Conservation (phyloP, 306 rosid genomes). For the Prunus armeniaca region DNA sequence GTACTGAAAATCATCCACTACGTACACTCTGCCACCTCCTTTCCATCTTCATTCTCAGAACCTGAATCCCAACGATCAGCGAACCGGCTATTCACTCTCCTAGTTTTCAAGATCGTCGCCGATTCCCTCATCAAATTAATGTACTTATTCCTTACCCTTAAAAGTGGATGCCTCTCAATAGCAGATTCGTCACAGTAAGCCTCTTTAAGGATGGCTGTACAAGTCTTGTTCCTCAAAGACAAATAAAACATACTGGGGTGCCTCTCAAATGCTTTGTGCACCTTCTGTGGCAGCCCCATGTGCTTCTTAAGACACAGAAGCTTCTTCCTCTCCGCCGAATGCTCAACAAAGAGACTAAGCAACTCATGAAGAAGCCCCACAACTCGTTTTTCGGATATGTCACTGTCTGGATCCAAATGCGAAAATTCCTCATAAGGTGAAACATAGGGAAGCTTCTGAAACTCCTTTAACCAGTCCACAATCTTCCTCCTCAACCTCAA, state of each 20-base stretch:
- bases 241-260: slow-evolving; percentile 79
- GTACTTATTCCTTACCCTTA: slow-evolving; percentile 66
- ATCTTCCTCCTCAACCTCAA: slow-evolving; percentile 79
- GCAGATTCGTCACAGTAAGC: slow-evolving; percentile 50
- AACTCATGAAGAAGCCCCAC: slow-evolving; percentile 83
- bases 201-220: slow-evolving; percentile 81
- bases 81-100: slow-evolving; percentile 47
- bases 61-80: slow-evolving; percentile 36
- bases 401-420: slow-evolving; percentile 52
- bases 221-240: slow-evolving; percentile 70
- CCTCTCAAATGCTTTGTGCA: slow-evolving; percentile 83
- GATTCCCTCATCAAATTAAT: slow-evolving; percentile 68
- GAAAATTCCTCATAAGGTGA: slow-evolving; percentile 76
- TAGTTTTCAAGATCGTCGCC: slow-evolving; percentile 44
- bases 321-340: slow-evolving; percentile 81
- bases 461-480: slow-evolving; percentile 62
- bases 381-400: slow-evolving; percentile 70
- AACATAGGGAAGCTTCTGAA: slow-evolving; percentile 79
- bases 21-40: slow-evolving; percentile 18
- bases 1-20: no score
- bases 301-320: slow-evolving; percentile 72
- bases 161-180: slow-evolving; percentile 64
- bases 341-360: slow-evolving; percentile 75
- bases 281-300: slow-evolving; percentile 81
- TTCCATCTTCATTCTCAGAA: slow-evolving; percentile 33